Conservation (phyloP, 768 basidiomycete genomes). For the Xerocomellus amylosporus region DNA sequence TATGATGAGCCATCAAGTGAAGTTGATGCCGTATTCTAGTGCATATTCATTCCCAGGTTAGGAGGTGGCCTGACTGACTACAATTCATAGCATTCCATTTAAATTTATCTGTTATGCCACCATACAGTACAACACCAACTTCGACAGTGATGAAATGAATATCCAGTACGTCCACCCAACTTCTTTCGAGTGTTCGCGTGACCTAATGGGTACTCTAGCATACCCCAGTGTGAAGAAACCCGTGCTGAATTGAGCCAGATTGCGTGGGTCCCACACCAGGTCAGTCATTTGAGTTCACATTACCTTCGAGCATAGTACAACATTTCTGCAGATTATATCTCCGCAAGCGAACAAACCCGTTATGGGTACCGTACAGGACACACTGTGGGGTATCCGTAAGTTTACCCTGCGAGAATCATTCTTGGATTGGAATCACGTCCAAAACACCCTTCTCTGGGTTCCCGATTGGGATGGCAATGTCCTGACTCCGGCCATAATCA, state of each 20-base stretch:
- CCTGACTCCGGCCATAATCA: conserved; percentile 91
- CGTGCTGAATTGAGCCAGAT: conserved; percentile 97
- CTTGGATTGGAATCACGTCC: conserved; percentile 92
- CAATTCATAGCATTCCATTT: conserved; percentile 78
- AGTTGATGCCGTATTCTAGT: conserved; percentile 98
- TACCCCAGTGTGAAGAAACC: conserved; percentile 98
- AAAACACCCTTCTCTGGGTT: conserved; percentile 97
- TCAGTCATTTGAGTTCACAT: conserved; percentile 30
- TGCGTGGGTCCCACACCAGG: conserved; percentile 97
- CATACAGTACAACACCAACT: conserved; percentile 99
- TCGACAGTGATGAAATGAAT: conserved; percentile 99
- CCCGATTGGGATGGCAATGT: conserved; percentile 95
- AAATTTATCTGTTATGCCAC: conserved; percentile 96
- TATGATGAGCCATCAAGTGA: conserved; percentile 99
- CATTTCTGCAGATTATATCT: conserved; percentile 77
- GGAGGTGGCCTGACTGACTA: conserved; percentile 19
- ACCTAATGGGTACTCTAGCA: conserved; percentile 44
- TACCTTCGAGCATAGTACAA: background rate
- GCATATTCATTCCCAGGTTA: conserved; percentile 34
- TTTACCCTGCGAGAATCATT: conserved; percentile 95
- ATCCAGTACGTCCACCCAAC: conserved; percentile 78
- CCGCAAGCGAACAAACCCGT: conserved; percentile 99
- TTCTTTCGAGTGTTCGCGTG: conserved; percentile 2
- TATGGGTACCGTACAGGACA: conserved; percentile 99
- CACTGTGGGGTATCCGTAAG: conserved; percentile 95